These are phyloP conservation scores for Ceriops zippeliana DNA, from an alignment of 345 rosid genomes.

Conservation along the genomic window DNA sequence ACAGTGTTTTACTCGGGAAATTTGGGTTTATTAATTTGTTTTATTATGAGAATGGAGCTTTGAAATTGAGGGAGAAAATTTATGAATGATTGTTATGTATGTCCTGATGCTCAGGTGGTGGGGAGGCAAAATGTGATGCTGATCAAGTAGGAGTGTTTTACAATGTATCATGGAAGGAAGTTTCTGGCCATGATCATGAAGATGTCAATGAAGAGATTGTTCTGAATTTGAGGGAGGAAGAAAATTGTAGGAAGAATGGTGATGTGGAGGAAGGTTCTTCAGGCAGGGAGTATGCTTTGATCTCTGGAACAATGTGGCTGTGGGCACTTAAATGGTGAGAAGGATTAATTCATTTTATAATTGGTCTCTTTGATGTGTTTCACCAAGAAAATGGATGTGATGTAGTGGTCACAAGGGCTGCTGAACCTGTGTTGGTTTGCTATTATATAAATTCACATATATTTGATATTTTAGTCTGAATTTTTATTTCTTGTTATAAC, in stretches of 20 bases:
- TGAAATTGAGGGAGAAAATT: too few relatives aligned
- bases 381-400: too few relatives aligned
- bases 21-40: too few relatives aligned
- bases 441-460: too few relatives aligned
- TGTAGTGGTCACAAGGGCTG: too few relatives aligned
- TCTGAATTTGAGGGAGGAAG: slow-evolving; percentile 10
- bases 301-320: slow-evolving; percentile 25
- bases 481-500: too few relatives aligned
- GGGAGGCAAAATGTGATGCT: slow-evolving; percentile 2
- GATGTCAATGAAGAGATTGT: not conserved
- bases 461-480: too few relatives aligned
- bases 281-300: slow-evolving; percentile 16
- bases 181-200: not conserved
- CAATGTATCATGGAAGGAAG: slow-evolving; percentile 5
- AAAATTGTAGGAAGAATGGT: not conserved
- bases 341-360: not conserved
- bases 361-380: not conserved
- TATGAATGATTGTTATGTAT: too few relatives aligned
- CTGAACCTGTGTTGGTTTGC: too few relatives aligned
- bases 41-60: too few relatives aligned
- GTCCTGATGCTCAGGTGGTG: slow-evolving; percentile 19
- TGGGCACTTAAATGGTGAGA: slow-evolving; percentile 23
- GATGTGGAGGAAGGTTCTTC: slow-evolving; percentile 4
- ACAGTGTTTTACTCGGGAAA: too few relatives aligned
- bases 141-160: slow-evolving; percentile 17